Base-by-base conservation (phyloP, 2,329 filamentous ascomycete genomes). In the Macroventuria anomochaeta region DNA sequence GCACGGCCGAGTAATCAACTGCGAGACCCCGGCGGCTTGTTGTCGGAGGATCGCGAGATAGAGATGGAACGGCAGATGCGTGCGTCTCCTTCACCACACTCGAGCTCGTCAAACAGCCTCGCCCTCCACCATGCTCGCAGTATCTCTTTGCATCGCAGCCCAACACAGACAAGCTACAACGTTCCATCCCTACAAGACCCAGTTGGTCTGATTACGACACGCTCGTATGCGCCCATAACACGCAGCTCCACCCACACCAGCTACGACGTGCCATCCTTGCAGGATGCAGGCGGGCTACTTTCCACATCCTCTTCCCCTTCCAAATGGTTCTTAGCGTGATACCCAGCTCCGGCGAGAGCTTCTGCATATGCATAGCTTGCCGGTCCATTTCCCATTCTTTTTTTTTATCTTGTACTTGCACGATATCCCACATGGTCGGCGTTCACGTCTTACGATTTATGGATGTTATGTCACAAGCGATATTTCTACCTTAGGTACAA, bases 241-340 rank as follows among this genome's bases (percentile, higher is more conserved):
- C 67, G 67, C 36, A 71, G 37, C 34, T 26, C 59, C 20, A 69
- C 68, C 13, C 56, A 66, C 23, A 61, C 54, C 33, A 65, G 60
- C 51, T 57, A 63, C 28, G 58, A 67, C 17, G 50, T 63, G 11
- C 67, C 69, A 10, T 67, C 64, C 3, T 44, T 73, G 46, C 66
- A 71, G 53, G 71, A 75, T 36, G 63, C 68, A 5, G 71, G 70
- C 32, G 70, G 68, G 36, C 63, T 74, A 7, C 68, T 74, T 48
- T 65, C 64, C 32, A 59, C 44, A 5, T 50, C 40, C 28, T 52
- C 55, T 33, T 28, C 50, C 18, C 39, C 32, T 59, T 63, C 49
- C 31, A 58, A 57, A 57, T 50, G 46, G 57, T 53, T 54, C 32
- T 55, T 34, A 57, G 57, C 54, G 57, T 73, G 70, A 75, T 75